These are phyloP conservation scores for Colletotrichum sp. DNA, from an alignment of 2,329 filamentous ascomycete genomes.

Conservation along the genomic window DNA sequence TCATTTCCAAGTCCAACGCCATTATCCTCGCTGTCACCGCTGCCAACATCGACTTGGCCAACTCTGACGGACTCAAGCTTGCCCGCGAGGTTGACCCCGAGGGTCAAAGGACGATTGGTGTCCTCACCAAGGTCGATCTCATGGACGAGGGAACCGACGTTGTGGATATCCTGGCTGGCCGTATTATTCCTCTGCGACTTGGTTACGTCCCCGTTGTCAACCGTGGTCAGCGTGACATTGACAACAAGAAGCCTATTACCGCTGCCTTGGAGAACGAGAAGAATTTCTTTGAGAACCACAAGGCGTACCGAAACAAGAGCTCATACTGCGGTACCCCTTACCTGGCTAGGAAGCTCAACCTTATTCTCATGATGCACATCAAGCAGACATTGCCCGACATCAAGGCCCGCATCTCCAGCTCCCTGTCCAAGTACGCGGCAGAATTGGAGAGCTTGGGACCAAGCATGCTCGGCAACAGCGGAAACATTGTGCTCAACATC, in stretches of 20 bases:
- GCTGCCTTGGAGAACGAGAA: conserved; percentile 92
- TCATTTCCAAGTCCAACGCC: conserved; percentile 97
- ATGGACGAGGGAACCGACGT: conserved; percentile 99
- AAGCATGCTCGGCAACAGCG: conserved; percentile 93
- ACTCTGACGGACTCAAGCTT: conserved; percentile 96
- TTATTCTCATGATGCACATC: conserved; percentile 99
- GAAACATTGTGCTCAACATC: conserved; percentile 97
- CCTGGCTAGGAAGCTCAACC: conserved; percentile 92
- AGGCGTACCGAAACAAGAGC: conserved; percentile 97
- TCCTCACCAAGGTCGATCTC: conserved; percentile 96
- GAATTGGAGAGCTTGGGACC: conserved; percentile 87
- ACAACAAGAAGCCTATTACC: conserved; percentile 95
- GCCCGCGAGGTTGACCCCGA: conserved; percentile 97
- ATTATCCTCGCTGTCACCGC: conserved; percentile 97
- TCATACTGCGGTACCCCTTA: conserved; percentile 99
- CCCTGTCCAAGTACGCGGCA: conserved; percentile 85
- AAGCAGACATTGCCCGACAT: conserved; percentile 99
- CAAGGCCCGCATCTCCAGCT: conserved; percentile 94
- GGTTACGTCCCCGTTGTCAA: conserved; percentile 99
- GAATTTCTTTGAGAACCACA: conserved; percentile 98
- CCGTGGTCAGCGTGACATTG: conserved; percentile 95
- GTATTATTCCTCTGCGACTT: conserved; percentile 92
- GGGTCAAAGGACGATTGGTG: conserved; percentile 96
- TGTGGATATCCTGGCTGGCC: conserved; percentile 95
- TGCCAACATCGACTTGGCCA: conserved; percentile 97